A percentile compares a stretch with the other conserved stretches of the same genome.
Conservation (phyloP, 768 basidiomycete genomes). For the Lactarius pseudohatsudake region DNA sequence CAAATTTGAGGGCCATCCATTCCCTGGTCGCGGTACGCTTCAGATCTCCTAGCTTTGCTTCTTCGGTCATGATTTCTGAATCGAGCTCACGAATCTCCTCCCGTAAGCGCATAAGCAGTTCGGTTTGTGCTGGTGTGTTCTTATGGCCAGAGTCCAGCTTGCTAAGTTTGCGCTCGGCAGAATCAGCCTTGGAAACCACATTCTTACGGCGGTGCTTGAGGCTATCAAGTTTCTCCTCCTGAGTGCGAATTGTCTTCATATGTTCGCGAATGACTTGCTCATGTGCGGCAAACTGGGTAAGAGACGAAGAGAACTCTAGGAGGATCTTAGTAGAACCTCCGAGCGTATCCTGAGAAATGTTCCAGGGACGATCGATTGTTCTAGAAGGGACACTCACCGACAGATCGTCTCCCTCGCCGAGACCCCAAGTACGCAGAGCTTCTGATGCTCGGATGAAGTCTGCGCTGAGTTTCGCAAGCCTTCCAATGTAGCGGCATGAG, state of each 20-base stretch:
- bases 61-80: conserved; percentile 79
- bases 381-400: conserved; percentile 48
- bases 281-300: conserved; percentile 68
- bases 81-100: conserved; percentile 80
- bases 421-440: conserved; percentile 68
- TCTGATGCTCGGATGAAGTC: conserved; percentile 73
- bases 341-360: conserved; percentile 61
- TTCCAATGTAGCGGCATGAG: conserved; percentile 31
- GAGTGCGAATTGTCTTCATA: conserved; percentile 79
- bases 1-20: conserved; percentile 85
- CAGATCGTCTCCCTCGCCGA: conserved; percentile 81
- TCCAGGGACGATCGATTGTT: conserved; percentile 2
- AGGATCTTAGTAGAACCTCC: conserved; percentile 67
- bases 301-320: conserved; percentile 61
- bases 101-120: conserved; percentile 63
- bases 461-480: conserved; percentile 61
- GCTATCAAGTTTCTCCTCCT: conserved; percentile 81
- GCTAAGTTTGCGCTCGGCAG: conserved; percentile 83
- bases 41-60: conserved; percentile 77
- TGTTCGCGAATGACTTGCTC: conserved; percentile 66
- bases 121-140: conserved; percentile 71
- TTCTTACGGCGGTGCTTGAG: conserved; percentile 67
- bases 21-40: conserved; percentile 69
- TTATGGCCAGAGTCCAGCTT: conserved; percentile 93
- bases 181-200: conserved; percentile 69